Percentiles rank a stretch among this genome's conserved stretches.
Conservation (phyloP, 176 grass and related monocot species). For the Phoenix dactylifera region DNA sequence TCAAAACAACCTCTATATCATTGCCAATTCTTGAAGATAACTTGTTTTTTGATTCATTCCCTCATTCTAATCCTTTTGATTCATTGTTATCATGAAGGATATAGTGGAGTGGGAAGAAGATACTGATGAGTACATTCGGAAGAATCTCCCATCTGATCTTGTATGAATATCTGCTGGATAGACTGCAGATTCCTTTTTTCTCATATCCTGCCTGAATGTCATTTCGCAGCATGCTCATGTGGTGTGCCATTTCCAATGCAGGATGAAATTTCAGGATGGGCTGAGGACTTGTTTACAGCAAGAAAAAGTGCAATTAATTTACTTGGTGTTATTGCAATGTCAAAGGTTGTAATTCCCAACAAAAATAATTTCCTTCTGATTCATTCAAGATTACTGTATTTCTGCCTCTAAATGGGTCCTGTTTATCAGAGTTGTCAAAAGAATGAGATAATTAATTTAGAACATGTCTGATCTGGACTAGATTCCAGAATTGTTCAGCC, state of each 20-base stretch:
- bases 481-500: no score
- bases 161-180: conserved; percentile 28
- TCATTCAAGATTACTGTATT: conserved; percentile 3
- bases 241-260: conserved; percentile 16
- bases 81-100: conserved; percentile 48
- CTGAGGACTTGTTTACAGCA: conserved; percentile 82
- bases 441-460: no score
- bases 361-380: conserved; percentile 1
- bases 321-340: conserved; percentile 77
- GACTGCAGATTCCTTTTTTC: no score
- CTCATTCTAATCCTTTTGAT: conserved; percentile 17
- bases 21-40: background rate
- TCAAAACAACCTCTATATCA: no score
- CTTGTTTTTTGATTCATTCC: conserved; percentile 7
- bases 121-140: conserved; percentile 79
- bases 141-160: conserved; percentile 83
- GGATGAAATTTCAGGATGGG: conserved; percentile 90
- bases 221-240: no score
- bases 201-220: no score
- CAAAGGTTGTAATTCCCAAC: conserved; percentile 49
- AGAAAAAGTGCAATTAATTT: conserved; percentile 96
- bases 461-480: no score
- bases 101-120: conserved; percentile 80
- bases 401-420: no score
- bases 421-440: no score